A percentile compares a stretch with the other conserved stretches of the same genome.
phyloP scores from a whole-genome alignment of 2,329 filamentous ascomycete genomes.

The Trichoderma afroharzianum region DNA sequence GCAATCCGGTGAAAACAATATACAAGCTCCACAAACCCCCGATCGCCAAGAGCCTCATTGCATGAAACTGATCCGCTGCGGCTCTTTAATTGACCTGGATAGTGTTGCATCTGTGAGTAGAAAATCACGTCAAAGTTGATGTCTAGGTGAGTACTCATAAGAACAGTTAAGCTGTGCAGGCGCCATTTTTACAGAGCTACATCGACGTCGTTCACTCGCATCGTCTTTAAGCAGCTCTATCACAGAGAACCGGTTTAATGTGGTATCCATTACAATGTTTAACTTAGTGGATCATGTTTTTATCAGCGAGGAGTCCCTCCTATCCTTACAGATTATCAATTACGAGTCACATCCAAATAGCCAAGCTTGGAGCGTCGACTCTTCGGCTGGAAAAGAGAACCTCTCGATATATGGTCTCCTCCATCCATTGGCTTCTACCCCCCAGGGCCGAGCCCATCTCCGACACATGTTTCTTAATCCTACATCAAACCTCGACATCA shows the following conservation, averaged over 20 bases:
- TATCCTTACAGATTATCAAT: conserved; percentile 80
- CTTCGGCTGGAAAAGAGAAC: conserved; percentile 68
- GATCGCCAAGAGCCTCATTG: conserved; percentile 45
- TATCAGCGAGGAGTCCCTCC: conserved; percentile 73
- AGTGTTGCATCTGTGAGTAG: conserved; percentile 60
- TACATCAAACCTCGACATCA: conserved; percentile 62
- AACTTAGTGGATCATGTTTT: conserved; percentile 66
- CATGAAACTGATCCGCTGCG: conserved; percentile 64
- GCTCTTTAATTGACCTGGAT: conserved; percentile 69
- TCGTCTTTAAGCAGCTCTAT: conserved; percentile 56
- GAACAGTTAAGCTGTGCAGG: conserved; percentile 73
- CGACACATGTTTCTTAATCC: conserved; percentile 82
- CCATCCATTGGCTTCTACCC: conserved; percentile 67
- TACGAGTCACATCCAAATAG: conserved; percentile 79
- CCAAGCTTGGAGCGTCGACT: conserved; percentile 61
- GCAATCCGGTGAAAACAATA: not conserved
- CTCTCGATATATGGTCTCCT: conserved; percentile 84
- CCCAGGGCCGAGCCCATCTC: conserved; percentile 71
- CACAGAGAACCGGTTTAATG: conserved; percentile 45
- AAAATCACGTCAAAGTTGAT: not conserved
- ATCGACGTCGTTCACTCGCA: conserved; percentile 55
- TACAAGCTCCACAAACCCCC: conserved; percentile 40
- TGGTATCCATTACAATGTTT: conserved; percentile 71
- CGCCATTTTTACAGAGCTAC: conserved; percentile 77
- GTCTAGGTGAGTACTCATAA: conserved; percentile 12